These are phyloP conservation scores for Tulasnella sp. DNA, from an alignment of 768 basidiomycete genomes.

Conservation along the genomic window DNA sequence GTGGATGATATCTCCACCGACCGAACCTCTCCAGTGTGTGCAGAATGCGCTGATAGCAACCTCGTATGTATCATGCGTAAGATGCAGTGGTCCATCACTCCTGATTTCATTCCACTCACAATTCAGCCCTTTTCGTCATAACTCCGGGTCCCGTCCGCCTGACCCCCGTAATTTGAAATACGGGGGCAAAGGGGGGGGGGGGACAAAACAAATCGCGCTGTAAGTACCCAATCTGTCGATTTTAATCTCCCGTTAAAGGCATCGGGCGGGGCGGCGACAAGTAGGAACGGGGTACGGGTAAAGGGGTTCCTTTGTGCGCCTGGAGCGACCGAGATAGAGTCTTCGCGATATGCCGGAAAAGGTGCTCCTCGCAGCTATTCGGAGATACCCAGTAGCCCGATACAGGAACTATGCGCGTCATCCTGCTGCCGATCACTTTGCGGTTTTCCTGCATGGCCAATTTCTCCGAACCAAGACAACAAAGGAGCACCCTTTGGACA, in stretches of 20 bases:
- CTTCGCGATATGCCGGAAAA: conserved; percentile 4
- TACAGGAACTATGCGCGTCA: conserved; percentile 15
- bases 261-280: background rate
- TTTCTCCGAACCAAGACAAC: background rate
- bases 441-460: background rate
- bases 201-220: background rate
- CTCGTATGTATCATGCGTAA: background rate
- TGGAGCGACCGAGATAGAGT: background rate
- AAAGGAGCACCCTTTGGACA: background rate
- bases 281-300: background rate
- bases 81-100: background rate
- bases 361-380: conserved; percentile 7
- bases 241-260: background rate
- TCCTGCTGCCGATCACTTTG: background rate
- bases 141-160: background rate
- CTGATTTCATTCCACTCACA: background rate
- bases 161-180: background rate
- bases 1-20: background rate
- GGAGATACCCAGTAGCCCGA: conserved; percentile 9
- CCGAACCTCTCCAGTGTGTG: background rate
- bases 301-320: background rate
- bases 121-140: too few species aligned
- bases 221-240: background rate
- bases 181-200: background rate
- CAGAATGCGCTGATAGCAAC: background rate